These are phyloP conservation scores for Akanthomyces uredinophilus DNA, from an alignment of 2,329 filamentous ascomycete genomes.

Conservation along the genomic window DNA sequence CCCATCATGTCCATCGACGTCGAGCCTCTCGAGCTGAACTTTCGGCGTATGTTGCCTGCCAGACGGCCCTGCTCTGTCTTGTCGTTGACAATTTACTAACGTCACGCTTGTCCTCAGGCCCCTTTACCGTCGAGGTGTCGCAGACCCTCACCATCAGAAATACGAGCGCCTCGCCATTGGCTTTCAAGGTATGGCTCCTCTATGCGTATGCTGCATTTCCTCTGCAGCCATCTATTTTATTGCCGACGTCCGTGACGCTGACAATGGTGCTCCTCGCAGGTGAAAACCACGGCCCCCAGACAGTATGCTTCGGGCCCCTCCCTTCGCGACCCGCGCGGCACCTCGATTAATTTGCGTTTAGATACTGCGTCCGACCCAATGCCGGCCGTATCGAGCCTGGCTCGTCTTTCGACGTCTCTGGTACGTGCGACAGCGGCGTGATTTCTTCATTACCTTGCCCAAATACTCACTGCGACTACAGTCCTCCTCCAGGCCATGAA, in stretches of 20 bases:
- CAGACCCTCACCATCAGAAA: constrained; percentile 62
- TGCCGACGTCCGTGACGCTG: constrained; percentile 18
- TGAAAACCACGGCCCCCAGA: constrained; percentile 98
- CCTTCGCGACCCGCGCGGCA: background rate
- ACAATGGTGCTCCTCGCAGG: constrained; percentile 47
- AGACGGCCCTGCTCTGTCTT: background rate
- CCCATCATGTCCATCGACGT: constrained; percentile 88
- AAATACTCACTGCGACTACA: constrained; percentile 29
- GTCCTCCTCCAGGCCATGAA: constrained; percentile 98
- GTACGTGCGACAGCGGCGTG: constrained; percentile 44
- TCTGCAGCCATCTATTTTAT: background rate
- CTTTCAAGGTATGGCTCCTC: constrained; percentile 58
- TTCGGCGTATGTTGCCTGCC: constrained; percentile 66
- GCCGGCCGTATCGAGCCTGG: constrained; percentile 92
- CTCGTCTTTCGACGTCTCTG: constrained; percentile 85
- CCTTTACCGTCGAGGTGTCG: constrained; percentile 61
- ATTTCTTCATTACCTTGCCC: background rate
- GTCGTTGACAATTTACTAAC: constrained; percentile 13
- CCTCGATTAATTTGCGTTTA: constrained; percentile 34
- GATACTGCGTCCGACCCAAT: constrained; percentile 97
- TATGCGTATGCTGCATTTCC: background rate
- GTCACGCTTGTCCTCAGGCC: constrained; percentile 43
- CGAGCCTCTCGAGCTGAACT: constrained; percentile 84
- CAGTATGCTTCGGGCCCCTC: constrained; percentile 61
- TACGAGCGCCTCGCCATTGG: constrained; percentile 56